Base-by-base conservation (phyloP, 176 grass and related monocot genomes). In the Phoenix roebelenii region DNA sequence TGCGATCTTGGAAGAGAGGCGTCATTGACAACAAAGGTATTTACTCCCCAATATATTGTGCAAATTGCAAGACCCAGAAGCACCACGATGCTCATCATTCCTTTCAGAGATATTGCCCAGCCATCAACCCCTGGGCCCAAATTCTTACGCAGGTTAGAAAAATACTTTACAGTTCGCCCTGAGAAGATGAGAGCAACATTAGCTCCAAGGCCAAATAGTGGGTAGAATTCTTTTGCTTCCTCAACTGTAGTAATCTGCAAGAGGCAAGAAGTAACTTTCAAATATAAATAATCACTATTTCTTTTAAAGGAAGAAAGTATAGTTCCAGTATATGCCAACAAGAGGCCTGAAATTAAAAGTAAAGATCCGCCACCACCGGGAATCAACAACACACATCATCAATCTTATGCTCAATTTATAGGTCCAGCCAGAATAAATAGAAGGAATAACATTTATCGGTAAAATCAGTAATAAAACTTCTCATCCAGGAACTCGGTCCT, bases 41-140 rank as follows among this genome's bases (percentile, higher is more conserved):
- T 97, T 20, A 88, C 93, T 15, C 69, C 80, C 93, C 87, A 91
- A 30, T 92, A 97, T 53, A 97, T 97, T 50, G 68, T 65, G 2
- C 64, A 16, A 65, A 97, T 97, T 10, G 92, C 73, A 52, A 88
- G 14, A 65, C 93, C 93, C 56, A 97, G 60, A 22, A 83, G 5
- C 20, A 97, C 87, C n/a, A 97, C 93, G 67, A 97, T 97, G 63
- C 93, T 97, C 93, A 97, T 97, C 87, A 97, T 97, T 62, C 81
- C 87, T 66, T 82, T 97, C 66, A 97, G 29, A 26, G 87, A 97
- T 58, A 97, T 59, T 6, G 87, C 93, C 93, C 93, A 97, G 32
- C 93, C 93, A 51, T 97, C 93, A 51, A 97, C 84, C 4, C 93
- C 93, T 55, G 87, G 87, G 6, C 93, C 93, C 72, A 97, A 69